Base-by-base conservation (phyloP, 73 alveolate genomes). In the Tetrahymena elliotti region DNA sequence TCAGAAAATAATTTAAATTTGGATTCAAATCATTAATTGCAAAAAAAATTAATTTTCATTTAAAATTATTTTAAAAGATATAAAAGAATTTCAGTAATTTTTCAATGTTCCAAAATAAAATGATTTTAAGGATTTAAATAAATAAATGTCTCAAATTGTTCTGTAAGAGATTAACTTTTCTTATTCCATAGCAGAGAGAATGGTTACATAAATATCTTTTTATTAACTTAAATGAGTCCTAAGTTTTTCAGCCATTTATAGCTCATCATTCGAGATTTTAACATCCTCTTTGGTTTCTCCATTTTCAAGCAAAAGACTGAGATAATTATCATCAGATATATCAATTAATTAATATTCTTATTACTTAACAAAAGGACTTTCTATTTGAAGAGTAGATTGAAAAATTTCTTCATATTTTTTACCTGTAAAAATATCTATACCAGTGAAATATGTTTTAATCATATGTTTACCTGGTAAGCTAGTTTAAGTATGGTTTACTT, bases 391-490 rank as follows among this genome's bases (percentile, higher is more conserved):
- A 36, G 98, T 97, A 93, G 99, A 96, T 24, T 99, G 98, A 96
- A 95, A 95, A 39, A 97, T 93, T 96, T 97, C 99, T 96, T 98
- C 98, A 93, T 96, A 94, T 54, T 98, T 98, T 95, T 98, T 98
- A 1, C 96, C 94, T 24, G 98, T 96, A 98, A 98, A 98, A 95
- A 98, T 98, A 84, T 98, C 99, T 33, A 97, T 98, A 94, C 99
- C 99, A 36, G 97, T 97, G 94, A 98, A 94, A 93, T 95, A 96
- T 53, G 99, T 99, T 94, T 98, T 98, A 96, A 99, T 99, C n/a
- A 99, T 99, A 93, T 98, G 99, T 97, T 98, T 98, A 94, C 99
- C 99, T 24, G 97, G 96, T 93, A 98, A 97, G 94, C 99, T 97
- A 34, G 98, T 97, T 39, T 97, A 93, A 94, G 94, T 94, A 82